phyloP scores from a whole-genome alignment of 2,329 filamentous ascomycete genomes.

The Didymella segeticola region DNA sequence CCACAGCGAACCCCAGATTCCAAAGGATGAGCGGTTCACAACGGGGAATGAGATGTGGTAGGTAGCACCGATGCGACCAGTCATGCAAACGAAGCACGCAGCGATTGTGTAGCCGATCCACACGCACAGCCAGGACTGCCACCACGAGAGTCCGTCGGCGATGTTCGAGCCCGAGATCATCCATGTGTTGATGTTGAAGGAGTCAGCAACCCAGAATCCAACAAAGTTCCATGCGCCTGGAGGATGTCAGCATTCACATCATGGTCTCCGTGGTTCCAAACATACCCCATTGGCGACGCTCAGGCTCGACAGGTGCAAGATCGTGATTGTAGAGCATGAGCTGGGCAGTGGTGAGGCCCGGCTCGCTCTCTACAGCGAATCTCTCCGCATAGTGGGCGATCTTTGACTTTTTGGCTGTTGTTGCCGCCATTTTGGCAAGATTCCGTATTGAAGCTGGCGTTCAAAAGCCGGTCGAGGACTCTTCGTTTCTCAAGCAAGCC shows the following conservation, averaged over 20 bases:
- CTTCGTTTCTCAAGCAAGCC: constrained; percentile 29
- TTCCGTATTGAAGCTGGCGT: constrained; percentile 15
- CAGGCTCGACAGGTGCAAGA: constrained; percentile 76
- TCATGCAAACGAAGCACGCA: constrained; percentile 71
- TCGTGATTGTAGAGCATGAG: constrained; percentile 88
- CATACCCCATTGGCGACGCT: constrained; percentile 78
- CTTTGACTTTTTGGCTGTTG: constrained; percentile 50
- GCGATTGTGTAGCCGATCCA: constrained; percentile 85
- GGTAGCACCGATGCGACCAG: constrained; percentile 81
- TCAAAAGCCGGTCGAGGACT: constrained; percentile 26
- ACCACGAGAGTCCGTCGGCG: constrained; percentile 80
- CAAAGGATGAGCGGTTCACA: constrained; percentile 77
- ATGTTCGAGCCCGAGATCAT: constrained; percentile 91
- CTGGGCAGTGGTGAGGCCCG: constrained; percentile 77
- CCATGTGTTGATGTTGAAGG: constrained; percentile 74
- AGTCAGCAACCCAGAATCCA: constrained; percentile 44
- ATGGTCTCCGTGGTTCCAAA: too few relatives aligned
- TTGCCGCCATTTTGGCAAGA: constrained; percentile 52
- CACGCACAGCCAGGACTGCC: constrained; percentile 80
- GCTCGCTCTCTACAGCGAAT: constrained; percentile 75
- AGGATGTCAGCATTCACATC: not conserved
- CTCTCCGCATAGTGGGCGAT: constrained; percentile 57
- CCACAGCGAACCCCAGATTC: constrained; percentile 89
- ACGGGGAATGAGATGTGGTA: constrained; percentile 94
- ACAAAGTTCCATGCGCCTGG: constrained; percentile 18